Conservation (phyloP, 2,329 filamentous ascomycete species). For the Penicillium occitanis region DNA sequence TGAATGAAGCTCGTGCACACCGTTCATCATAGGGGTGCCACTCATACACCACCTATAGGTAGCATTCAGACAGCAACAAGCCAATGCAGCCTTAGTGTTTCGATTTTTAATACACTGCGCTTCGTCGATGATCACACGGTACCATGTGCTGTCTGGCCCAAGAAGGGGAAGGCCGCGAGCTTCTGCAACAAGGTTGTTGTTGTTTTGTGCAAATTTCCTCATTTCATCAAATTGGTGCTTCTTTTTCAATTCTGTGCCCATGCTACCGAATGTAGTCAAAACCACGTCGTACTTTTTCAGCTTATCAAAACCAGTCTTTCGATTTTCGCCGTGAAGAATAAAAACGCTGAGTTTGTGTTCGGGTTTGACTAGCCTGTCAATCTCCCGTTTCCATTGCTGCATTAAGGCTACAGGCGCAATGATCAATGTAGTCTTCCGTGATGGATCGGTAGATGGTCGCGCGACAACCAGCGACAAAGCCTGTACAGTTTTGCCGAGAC, state of each 20-base stretch:
- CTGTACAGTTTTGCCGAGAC: slow-evolving; percentile 80
- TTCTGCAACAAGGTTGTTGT: slow-evolving; percentile 35
- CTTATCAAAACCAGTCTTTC: slow-evolving; percentile 56
- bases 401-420: slow-evolving; percentile 77
- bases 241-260: slow-evolving; percentile 66
- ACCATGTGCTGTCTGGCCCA: slow-evolving; percentile 61
- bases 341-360: slow-evolving; percentile 63
- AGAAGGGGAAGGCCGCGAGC: slow-evolving; percentile 55
- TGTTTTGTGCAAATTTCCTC: slow-evolving; percentile 46
- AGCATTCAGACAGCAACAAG: slow-evolving; percentile 59
- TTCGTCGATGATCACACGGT: slow-evolving; percentile 74
- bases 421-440: slow-evolving; percentile 73
- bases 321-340: slow-evolving; percentile 67
- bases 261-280: slow-evolving; percentile 73
- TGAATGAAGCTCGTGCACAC: slow-evolving; percentile 72
- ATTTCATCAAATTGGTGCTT: slow-evolving; percentile 54
- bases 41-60: slow-evolving; percentile 71
- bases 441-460: slow-evolving; percentile 59
- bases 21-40: slow-evolving; percentile 88
- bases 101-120: slow-evolving; percentile 80
- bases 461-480: slow-evolving; percentile 74
- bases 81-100: slow-evolving; percentile 61
- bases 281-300: slow-evolving; percentile 71
- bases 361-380: slow-evolving; percentile 65
- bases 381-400: slow-evolving; percentile 81